Base-by-base conservation (phyloP, 495 filamentous ascomycete species). In the Penicillium tannophilum region DNA sequence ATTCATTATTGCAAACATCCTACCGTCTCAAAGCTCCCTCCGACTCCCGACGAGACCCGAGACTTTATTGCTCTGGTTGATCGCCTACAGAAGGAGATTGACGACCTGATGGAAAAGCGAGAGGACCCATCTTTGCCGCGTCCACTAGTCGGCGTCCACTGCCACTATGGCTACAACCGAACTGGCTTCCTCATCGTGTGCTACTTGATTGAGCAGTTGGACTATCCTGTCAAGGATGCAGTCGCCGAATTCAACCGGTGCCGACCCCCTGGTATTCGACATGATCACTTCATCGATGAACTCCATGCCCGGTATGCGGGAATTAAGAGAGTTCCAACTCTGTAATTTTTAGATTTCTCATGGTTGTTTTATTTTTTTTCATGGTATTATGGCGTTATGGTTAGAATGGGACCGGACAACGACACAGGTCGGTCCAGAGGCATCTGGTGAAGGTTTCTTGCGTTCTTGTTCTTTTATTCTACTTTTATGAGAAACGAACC, bases 141-240 rank as follows among this genome's bases (percentile, higher is more conserved):
- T 6, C 79, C 74, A 6, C 71, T 76, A 11, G 81, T 97, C 47
- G 93, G 89, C 12, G 91, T 96, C 1, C 93, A 98, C 68, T 97
- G 93, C 65, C 93, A 98, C 65, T 97, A 98, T 61, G 93, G 93
- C 0, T 96, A 91, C 76, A 96, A 96, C 66, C 84, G 92, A 35
- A 96, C 92, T 0, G 92, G 93, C 2, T 96, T 93, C 68, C 87
- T 97, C 66, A 86, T 98, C 35, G 87, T 88, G n/a, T 91, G 87
- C 64, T 98, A 98, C 63, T 74, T 97, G 6, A 89, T 98, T 51
- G 93, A 98, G 74, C 80, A 85, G 54, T 80, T 87, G 63, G 85
- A 84, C 1, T 96, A 82, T 68, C 76, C 74, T 49, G 82, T 96
- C 14, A 83, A 90, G 64, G 85, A 88, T 56, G 93, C 93, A 4